These are phyloP conservation scores for Curvularia sp. DNA, from an alignment of 2,329 filamentous ascomycete genomes.

Conservation along the genomic window DNA sequence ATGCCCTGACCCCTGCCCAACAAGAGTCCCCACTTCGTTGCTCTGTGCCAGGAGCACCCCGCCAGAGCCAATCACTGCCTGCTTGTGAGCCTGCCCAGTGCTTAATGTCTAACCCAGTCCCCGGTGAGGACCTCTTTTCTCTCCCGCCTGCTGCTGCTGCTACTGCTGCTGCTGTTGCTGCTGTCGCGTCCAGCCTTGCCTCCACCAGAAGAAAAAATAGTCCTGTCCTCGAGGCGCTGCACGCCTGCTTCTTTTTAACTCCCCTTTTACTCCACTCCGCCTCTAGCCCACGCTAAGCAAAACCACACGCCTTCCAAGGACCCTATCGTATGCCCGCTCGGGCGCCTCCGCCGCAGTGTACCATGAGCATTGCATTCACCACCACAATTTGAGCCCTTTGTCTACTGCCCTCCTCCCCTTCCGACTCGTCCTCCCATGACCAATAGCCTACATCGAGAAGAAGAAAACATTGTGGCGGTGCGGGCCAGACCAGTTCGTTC, in stretches of 20 bases:
- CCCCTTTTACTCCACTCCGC: conserved; percentile 21
- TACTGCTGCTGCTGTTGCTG: conserved; percentile 13
- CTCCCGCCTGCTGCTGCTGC: conserved; percentile 25
- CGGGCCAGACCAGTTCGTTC: conserved; percentile 27
- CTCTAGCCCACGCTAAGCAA: conserved; percentile 26
- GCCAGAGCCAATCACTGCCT: conserved; percentile 36
- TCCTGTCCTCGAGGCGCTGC: background rate
- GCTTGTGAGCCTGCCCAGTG: conserved; percentile 25
- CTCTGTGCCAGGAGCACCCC: conserved; percentile 30
- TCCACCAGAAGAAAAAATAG: conserved; percentile 5
- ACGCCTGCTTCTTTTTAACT: conserved; percentile 3
- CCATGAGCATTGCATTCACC: conserved; percentile 33
- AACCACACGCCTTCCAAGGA: background rate
- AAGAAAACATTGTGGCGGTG: conserved; percentile 31
- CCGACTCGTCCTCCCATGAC: conserved; percentile 7
- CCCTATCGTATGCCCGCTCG: conserved; percentile 28
- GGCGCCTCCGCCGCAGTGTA: conserved; percentile 35
- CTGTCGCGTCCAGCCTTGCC: conserved; percentile 17
- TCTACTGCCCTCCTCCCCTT: background rate
- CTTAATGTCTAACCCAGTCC: conserved; percentile 44
- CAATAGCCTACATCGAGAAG: conserved; percentile 2
- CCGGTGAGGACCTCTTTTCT: conserved; percentile 30
- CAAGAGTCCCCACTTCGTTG: conserved; percentile 27
- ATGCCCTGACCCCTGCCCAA: conserved; percentile 28
- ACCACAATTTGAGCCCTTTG: conserved; percentile 7